These are phyloP conservation scores for Musa itinerans DNA, from an alignment of 176 grass and related monocot species.

Conservation along the genomic window DNA sequence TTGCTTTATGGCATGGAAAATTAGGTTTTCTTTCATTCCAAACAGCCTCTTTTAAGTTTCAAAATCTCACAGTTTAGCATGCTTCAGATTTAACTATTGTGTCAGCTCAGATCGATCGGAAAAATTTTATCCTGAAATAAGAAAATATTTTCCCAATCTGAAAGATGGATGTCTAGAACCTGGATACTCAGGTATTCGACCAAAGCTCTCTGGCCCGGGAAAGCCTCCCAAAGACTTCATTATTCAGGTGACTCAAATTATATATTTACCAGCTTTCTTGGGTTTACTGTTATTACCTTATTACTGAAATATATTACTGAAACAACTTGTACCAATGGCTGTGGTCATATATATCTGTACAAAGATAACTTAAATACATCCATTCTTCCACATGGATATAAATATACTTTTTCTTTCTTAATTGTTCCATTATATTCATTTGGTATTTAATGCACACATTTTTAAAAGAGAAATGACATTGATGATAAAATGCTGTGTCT, in stretches of 20 bases:
- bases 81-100: constrained; percentile 67
- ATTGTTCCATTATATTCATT: too few species aligned
- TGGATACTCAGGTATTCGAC: constrained; percentile 89
- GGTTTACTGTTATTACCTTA: too few species aligned
- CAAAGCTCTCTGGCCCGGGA: constrained; percentile 62
- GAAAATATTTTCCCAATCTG: constrained; percentile 88
- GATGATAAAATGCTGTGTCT: too few species aligned
- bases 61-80: not conserved
- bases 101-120: constrained; percentile 45
- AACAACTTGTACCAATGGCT: too few species aligned
- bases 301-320: too few species aligned
- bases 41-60: not conserved
- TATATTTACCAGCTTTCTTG: not conserved
- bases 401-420: too few species aligned
- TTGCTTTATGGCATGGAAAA: not conserved
- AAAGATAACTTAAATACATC: too few species aligned
- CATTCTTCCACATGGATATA: too few species aligned
- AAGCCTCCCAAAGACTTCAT: constrained; percentile 57
- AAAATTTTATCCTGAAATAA: constrained; percentile 74
- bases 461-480: too few species aligned
- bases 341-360: too few species aligned
- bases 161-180: constrained; percentile 72
- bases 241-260: constrained; percentile 43
- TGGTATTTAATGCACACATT: too few species aligned
- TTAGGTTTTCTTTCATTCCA: not conserved